A percentile compares a stretch with the other conserved stretches of the same genome.
Evolutionary conservation across 306 rosid species (phyloP).

Genomic region (barrel medic (Medicago truncatula)): DNA sequence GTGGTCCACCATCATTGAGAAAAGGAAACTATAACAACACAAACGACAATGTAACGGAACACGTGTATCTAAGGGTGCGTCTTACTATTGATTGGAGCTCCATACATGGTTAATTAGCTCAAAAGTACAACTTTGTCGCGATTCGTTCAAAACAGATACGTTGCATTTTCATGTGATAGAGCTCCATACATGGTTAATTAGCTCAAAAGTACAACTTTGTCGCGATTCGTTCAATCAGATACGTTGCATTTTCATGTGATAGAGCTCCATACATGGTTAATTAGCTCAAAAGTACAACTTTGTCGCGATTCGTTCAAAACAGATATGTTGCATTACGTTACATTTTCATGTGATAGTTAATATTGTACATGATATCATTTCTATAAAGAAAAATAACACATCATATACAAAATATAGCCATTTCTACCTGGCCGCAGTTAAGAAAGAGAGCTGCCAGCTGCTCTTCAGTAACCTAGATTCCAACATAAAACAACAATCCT

Average conservation of each 20-base stretch:
- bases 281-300: background rate
- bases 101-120: background rate
- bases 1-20: conserved; percentile 37
- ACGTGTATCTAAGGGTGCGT: background rate
- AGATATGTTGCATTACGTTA: background rate
- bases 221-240: background rate
- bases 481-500: conserved; percentile 29
- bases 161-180: no score
- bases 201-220: background rate
- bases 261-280: background rate
- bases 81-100: background rate
- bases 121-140: background rate
- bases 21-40: conserved; percentile 8
- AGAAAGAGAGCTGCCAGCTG: conserved; percentile 96
- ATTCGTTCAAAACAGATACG: background rate
- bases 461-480: conserved; percentile 90
- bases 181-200: background rate
- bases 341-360: no score
- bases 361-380: no score
- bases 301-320: background rate
- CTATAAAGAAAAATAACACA: no score
- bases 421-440: conserved; percentile 86
- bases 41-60: conserved; percentile 6
- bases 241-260: background rate
- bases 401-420: conserved; percentile 5